Evolutionary conservation across 129 eudicot genomes (phyloP).

Genomic region (Chrysanthemum makinoi): DNA sequence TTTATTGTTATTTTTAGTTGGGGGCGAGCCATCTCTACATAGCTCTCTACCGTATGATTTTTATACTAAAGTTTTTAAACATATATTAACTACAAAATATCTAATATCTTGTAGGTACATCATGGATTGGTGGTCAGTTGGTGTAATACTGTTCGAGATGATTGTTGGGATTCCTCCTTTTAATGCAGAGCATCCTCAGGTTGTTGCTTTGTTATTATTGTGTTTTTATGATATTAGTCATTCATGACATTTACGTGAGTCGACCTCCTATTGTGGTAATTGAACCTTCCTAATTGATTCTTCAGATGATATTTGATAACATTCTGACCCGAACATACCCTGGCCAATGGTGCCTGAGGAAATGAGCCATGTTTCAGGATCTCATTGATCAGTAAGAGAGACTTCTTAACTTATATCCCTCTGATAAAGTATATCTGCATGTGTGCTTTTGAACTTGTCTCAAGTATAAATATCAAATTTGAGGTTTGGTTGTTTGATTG

Average conservation of each 20-base stretch:
- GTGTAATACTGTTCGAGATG: slow-evolving; percentile 89
- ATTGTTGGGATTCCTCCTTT: slow-evolving; percentile 98
- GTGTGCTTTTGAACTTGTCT: slow-evolving; percentile 5
- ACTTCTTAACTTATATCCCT: neutral
- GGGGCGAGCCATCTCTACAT: no score
- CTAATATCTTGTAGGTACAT: slow-evolving; percentile 45
- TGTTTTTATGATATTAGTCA: neutral
- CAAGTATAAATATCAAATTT: no score
- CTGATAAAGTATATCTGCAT: neutral
- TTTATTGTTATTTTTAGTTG: neutral
- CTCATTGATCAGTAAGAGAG: slow-evolving; percentile 77
- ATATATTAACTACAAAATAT: slow-evolving; percentile 8
- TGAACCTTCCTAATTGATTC: slow-evolving; percentile 2
- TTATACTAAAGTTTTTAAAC: neutral
- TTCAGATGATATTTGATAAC: slow-evolving; percentile 86
- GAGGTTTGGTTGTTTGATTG: neutral
- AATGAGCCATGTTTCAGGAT: slow-evolving; percentile 79
- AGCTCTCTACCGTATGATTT: neutral
- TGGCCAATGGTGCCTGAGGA: slow-evolving; percentile 96
- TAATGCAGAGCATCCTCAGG: slow-evolving; percentile 99
- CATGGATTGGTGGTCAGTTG: slow-evolving; percentile 99
- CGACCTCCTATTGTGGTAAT: neutral
- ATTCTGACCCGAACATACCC: slow-evolving; percentile 95
- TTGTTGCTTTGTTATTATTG: slow-evolving; percentile 19
- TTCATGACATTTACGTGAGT: neutral